These are phyloP conservation scores for Phyllosticta citrichinensis DNA, from an alignment of 2,329 filamentous ascomycete genomes.

Conservation along the genomic window DNA sequence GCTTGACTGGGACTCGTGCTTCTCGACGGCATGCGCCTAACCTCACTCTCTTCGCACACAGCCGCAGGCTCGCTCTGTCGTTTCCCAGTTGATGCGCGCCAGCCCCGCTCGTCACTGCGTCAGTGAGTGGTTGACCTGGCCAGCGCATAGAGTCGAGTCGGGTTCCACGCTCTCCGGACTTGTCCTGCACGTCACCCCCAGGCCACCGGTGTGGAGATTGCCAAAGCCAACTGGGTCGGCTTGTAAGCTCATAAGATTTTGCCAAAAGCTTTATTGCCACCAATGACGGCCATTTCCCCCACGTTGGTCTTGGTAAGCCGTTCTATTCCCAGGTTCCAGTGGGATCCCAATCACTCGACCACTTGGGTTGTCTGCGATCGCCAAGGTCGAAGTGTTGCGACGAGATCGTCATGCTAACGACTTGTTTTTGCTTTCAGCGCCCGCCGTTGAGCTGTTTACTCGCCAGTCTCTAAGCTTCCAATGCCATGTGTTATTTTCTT, in stretches of 20 bases:
- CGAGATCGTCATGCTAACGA: background rate
- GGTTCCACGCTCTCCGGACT: background rate
- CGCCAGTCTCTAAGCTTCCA: background rate
- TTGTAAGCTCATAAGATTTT: background rate
- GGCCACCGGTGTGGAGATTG: background rate
- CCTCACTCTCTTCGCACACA: background rate
- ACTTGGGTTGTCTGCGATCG: background rate
- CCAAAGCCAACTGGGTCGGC: background rate
- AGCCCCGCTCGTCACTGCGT: background rate
- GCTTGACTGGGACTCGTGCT: background rate
- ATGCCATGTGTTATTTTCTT: background rate
- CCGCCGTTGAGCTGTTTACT: background rate
- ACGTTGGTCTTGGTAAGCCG: background rate
- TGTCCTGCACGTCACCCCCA: background rate
- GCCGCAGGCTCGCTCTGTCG: background rate
- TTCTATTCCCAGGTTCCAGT: background rate
- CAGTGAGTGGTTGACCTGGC: background rate
- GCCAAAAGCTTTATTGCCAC: background rate
- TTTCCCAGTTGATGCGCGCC: background rate
- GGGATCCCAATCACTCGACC: background rate
- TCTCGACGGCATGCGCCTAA: background rate
- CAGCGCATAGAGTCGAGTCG: background rate
- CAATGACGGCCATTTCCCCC: background rate
- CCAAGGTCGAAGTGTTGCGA: background rate
- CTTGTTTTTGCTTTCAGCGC: background rate